Percentiles rank a stretch among this genome's conserved stretches.
Conservation (phyloP, 176 grass and related monocot genomes). For the Carex myosuroides region DNA sequence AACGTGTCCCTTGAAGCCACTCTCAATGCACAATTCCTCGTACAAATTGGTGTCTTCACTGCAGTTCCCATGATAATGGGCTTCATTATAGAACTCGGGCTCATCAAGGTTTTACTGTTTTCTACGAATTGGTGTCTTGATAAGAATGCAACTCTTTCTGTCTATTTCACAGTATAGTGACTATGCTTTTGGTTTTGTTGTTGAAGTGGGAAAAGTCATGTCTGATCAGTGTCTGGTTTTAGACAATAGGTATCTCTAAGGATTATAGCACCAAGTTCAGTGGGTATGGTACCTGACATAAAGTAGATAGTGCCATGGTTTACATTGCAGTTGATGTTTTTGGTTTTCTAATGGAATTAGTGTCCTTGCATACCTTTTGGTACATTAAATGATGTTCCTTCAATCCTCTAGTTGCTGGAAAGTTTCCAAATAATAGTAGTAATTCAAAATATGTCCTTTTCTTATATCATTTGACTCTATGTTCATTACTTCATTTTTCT, state of each 20-base stretch:
- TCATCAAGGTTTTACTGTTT: conserved; percentile 54
- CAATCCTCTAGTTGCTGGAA: background rate
- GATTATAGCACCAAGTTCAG: background rate
- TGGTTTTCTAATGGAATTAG: background rate
- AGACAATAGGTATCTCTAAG: background rate
- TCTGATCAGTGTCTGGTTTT: background rate
- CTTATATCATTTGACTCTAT: background rate
- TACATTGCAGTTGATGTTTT: background rate
- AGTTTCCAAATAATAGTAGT: background rate
- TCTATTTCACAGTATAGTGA: conserved; percentile 3
- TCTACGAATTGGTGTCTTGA: background rate
- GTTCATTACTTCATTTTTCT: background rate
- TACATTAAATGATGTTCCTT: background rate
- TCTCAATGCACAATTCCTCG: conserved; percentile 93
- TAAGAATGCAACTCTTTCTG: background rate
- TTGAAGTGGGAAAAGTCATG: background rate
- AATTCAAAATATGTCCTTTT: background rate
- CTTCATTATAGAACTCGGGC: conserved; percentile 79
- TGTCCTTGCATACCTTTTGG: background rate
- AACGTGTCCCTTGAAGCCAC: conserved; percentile 87
- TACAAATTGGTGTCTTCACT: conserved; percentile 96
- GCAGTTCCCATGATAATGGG: conserved; percentile 95
- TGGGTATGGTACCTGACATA: background rate
- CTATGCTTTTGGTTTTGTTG: background rate
- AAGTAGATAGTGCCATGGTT: background rate